Percentiles rank a stretch among this genome's conserved stretches.
Conservation (phyloP, 305 asterid genomes). For the Fraxinus platypoda region DNA sequence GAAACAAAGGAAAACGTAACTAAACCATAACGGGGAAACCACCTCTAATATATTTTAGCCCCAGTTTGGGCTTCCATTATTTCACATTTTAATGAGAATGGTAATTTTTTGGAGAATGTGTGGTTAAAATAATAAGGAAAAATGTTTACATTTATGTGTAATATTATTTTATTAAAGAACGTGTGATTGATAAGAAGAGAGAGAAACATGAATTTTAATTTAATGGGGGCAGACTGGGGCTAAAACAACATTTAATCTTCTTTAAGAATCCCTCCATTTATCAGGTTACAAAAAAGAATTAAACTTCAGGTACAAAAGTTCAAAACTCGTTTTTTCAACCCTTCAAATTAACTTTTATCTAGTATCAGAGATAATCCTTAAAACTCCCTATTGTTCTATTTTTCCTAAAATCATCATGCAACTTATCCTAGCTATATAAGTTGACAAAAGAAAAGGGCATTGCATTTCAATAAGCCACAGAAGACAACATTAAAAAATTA, state of each 20-base stretch:
- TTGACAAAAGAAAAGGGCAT: background rate
- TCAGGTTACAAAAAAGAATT: background rate
- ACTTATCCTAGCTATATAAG: background rate
- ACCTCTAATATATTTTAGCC: background rate
- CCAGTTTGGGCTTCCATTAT: background rate
- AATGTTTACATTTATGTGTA: no score
- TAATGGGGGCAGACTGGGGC: background rate
- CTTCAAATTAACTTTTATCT: background rate
- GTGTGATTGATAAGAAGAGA: no score
- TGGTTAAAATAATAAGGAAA: no score
- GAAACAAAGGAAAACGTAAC: constrained; percentile 16
- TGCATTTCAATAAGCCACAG: background rate
- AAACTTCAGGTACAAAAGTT: background rate
- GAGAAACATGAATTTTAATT: no score
- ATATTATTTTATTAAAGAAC: no score
- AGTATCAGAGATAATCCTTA: background rate
- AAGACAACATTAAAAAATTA: background rate
- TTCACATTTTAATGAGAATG: background rate
- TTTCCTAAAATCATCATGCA: background rate
- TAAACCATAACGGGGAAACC: constrained; percentile 7
- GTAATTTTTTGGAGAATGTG: no score
- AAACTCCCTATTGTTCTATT: background rate
- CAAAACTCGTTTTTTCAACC: background rate
- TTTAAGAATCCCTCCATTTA: background rate
- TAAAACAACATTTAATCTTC: background rate